Evolutionary conservation across 2,329 filamentous ascomycete species (phyloP).

Genomic region (Epichloe gansuensis): DNA sequence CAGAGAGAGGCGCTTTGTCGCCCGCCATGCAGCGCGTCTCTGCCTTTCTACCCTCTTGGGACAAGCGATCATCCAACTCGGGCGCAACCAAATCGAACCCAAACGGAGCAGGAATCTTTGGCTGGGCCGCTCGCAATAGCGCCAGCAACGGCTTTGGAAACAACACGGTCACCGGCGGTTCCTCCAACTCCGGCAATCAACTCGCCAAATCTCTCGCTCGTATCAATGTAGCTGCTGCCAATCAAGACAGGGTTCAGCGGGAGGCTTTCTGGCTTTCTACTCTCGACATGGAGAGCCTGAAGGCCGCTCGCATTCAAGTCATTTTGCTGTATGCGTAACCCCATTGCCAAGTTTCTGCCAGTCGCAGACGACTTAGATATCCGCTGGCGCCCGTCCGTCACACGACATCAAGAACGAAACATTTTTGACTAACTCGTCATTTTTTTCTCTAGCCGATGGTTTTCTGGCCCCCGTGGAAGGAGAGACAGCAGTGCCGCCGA

Average conservation of each 20-base stretch:
- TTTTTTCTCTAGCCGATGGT: slow-evolving; percentile 34
- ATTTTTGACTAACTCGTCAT: slow-evolving; percentile 1
- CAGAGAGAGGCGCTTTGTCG: slow-evolving; percentile 21
- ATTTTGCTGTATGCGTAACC: slow-evolving; percentile 58
- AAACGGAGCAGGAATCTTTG: slow-evolving; percentile 21
- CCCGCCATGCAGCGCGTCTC: slow-evolving; percentile 31
- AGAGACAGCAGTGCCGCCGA: not conserved
- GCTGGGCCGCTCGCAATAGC: slow-evolving; percentile 38
- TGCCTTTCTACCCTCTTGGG: slow-evolving; percentile 31
- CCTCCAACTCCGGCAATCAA: not conserved
- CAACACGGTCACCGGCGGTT: not conserved
- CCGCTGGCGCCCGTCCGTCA: not conserved
- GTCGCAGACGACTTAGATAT: not conserved
- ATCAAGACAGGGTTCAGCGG: slow-evolving; percentile 20
- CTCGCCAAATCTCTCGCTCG: slow-evolving; percentile 14
- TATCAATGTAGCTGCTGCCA: slow-evolving; percentile 24
- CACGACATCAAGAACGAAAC: not conserved
- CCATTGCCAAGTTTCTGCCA: not conserved
- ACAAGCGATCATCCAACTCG: slow-evolving; percentile 26
- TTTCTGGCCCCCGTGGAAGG: slow-evolving; percentile 35
- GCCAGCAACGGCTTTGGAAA: slow-evolving; percentile 11
- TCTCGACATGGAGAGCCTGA: slow-evolving; percentile 80
- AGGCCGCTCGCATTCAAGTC: slow-evolving; percentile 78
- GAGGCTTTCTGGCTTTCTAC: slow-evolving; percentile 80
- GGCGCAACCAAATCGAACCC: slow-evolving; percentile 14